A percentile compares a stretch with the other conserved stretches of the same genome.
Conservation (phyloP, 2,329 filamentous ascomycete species). For the Clonostachys sp. region DNA sequence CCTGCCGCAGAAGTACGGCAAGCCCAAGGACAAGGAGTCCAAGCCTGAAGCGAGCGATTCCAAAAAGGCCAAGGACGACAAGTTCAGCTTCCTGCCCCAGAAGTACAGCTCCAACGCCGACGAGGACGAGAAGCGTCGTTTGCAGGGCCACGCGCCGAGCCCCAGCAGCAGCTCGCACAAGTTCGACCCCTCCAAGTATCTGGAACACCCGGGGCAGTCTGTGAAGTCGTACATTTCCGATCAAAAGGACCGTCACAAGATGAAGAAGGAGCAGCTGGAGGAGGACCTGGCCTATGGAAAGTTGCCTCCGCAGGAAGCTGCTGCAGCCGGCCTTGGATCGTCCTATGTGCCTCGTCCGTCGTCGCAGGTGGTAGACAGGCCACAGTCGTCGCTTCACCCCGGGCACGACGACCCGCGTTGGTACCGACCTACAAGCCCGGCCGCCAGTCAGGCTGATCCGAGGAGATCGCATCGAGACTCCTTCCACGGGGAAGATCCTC, state of each 20-base stretch:
- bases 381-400: neutral
- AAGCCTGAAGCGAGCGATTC: no score
- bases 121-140: slow-evolving; percentile 21
- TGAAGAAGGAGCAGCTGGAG: slow-evolving; percentile 21
- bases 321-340: neutral
- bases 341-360: neutral
- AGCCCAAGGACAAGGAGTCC: no score
- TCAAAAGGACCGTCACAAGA: slow-evolving; percentile 14
- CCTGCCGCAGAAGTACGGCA: neutral
- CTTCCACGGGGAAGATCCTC: slow-evolving; percentile 23
- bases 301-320: slow-evolving; percentile 1
- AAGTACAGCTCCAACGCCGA: slow-evolving; percentile 31
- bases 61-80: slow-evolving; percentile 12
- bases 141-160: slow-evolving; percentile 33
- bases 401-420: no score
- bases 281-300: slow-evolving; percentile 47
- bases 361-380: neutral
- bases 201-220: no score
- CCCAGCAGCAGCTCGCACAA: slow-evolving; percentile 2
- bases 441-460: slow-evolving; percentile 12
- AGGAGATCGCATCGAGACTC: slow-evolving; percentile 12
- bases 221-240: neutral
- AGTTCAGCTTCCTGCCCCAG: slow-evolving; percentile 28
- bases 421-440: slow-evolving; percentile 8
- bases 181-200: slow-evolving; percentile 5